Percentiles rank a stretch among this genome's conserved stretches.
phyloP scores from a whole-genome alignment of 148 eudicot species.

The Rhododendron ovatum region DNA sequence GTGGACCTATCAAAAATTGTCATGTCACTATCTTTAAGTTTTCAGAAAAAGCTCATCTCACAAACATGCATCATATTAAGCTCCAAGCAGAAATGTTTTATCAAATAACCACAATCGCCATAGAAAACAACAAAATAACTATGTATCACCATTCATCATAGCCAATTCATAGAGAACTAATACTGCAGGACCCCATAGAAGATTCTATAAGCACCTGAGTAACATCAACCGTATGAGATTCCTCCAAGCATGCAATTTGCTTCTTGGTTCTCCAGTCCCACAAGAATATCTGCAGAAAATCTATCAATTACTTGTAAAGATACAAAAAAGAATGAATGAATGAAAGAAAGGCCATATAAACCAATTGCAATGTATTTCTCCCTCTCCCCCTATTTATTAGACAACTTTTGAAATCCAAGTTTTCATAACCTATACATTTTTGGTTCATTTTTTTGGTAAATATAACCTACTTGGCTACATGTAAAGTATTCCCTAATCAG shows the following conservation, averaged over 20 bases:
- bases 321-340: neutral
- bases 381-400: neutral
- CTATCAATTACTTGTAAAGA: neutral
- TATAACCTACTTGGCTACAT: neutral
- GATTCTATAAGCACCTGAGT: conserved; percentile 56
- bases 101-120: neutral
- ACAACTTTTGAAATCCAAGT: neutral
- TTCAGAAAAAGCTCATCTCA: neutral
- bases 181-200: neutral
- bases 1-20: conserved; percentile 49
- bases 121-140: neutral
- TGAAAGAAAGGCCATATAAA: neutral
- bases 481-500: neutral
- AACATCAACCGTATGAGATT: conserved; percentile 94
- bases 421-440: neutral
- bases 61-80: neutral
- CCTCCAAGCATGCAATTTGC: conserved; percentile 88
- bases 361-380: neutral
- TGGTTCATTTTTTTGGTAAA: no score
- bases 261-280: conserved; percentile 93
- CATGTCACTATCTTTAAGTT: neutral
- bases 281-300: conserved; percentile 50
- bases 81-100: neutral
- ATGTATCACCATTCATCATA: neutral
- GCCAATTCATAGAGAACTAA: neutral